These are phyloP conservation scores for Lodderomyces margitis DNA, from an alignment of 1,139 yeast genomes.

Conservation along the genomic window DNA sequence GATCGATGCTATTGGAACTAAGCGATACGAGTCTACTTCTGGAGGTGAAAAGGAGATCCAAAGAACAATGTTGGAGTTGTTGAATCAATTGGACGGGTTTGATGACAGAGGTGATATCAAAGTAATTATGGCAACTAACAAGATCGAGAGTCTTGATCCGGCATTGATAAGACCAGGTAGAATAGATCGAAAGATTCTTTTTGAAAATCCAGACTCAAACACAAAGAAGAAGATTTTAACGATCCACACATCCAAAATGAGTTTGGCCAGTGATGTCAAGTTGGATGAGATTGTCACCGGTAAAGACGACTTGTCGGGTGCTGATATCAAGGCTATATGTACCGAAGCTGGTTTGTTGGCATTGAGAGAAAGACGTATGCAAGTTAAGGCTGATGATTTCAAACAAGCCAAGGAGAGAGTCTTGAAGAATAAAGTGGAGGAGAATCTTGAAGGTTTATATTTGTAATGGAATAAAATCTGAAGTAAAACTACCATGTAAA, in stretches of 20 bases:
- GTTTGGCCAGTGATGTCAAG: conserved; percentile 80
- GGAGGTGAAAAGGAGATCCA: conserved; percentile 99
- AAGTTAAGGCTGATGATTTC: conserved; percentile 93
- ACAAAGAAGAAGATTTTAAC: conserved; percentile 92
- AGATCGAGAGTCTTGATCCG: conserved; percentile 92
- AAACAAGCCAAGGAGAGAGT: conserved; percentile 95
- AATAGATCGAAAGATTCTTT: conserved; percentile 94
- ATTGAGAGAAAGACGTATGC: conserved; percentile 96
- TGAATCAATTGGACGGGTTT: conserved; percentile 96
- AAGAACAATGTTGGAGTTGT: conserved; percentile 95
- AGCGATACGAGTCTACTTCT: conserved; percentile 91
- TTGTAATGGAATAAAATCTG: conserved; percentile 41
- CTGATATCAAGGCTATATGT: conserved; percentile 97
- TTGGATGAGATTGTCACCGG: conserved; percentile 87
- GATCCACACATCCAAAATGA: conserved; percentile 96
- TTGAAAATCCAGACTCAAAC: conserved; percentile 91
- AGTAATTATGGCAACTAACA: conserved; percentile 98
- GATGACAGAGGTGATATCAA: conserved; percentile 98
- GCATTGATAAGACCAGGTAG: conserved; percentile 98
- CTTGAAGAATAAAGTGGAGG: conserved; percentile 95
- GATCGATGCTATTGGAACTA: conserved; percentile 98
- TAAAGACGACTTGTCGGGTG: conserved; percentile 96
- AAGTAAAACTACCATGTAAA: too few species aligned
- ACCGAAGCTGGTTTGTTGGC: conserved; percentile 98
- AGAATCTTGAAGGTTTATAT: conserved; percentile 92